A percentile compares a stretch with the other conserved stretches of the same genome.
Evolutionary conservation across 2,329 filamentous ascomycete species (phyloP).

Genomic region (Helotiales sp.): DNA sequence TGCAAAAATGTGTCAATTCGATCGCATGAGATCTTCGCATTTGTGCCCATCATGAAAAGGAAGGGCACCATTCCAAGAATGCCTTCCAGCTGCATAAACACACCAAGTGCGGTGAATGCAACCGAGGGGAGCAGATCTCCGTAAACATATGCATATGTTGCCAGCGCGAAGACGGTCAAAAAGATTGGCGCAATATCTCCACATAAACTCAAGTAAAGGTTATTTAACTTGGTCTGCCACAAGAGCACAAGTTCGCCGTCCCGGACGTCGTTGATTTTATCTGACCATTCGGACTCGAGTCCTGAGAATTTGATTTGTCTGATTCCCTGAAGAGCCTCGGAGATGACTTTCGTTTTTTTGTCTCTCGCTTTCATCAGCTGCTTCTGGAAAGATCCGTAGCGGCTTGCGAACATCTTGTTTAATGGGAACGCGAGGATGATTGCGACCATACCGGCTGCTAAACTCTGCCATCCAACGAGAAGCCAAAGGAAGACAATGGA

Average conservation of each 20-base stretch:
- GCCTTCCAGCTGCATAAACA: conserved; percentile 73
- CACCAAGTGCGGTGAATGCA: conserved; percentile 76
- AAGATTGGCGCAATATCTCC: conserved; percentile 75
- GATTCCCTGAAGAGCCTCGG: conserved; percentile 77
- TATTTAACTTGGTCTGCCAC: conserved; percentile 51
- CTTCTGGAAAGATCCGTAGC: conserved; percentile 66
- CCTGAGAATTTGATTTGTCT: conserved; percentile 84
- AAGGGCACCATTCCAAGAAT: conserved; percentile 73
- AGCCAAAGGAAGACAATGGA: conserved; percentile 62
- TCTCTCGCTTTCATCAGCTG: conserved; percentile 75
- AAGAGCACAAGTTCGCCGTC: conserved; percentile 68
- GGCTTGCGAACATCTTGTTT: conserved; percentile 69
- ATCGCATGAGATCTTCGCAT: conserved; percentile 71
- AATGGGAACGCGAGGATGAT: conserved; percentile 67
- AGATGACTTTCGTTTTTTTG: conserved; percentile 73
- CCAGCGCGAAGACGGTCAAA: conserved; percentile 71
- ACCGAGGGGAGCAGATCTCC: conserved; percentile 69
- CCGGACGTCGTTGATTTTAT: conserved; percentile 66
- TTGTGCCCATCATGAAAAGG: conserved; percentile 69
- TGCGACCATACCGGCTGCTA: conserved; percentile 66
- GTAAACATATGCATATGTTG: conserved; percentile 67
- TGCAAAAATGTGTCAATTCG: conserved; percentile 74
- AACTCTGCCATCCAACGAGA: conserved; percentile 72
- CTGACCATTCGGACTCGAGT: conserved; percentile 75
- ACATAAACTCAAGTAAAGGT: conserved; percentile 41